phyloP scores from a whole-genome alignment of 176 grass and related monocot species.

The Metroxylon sagu region DNA sequence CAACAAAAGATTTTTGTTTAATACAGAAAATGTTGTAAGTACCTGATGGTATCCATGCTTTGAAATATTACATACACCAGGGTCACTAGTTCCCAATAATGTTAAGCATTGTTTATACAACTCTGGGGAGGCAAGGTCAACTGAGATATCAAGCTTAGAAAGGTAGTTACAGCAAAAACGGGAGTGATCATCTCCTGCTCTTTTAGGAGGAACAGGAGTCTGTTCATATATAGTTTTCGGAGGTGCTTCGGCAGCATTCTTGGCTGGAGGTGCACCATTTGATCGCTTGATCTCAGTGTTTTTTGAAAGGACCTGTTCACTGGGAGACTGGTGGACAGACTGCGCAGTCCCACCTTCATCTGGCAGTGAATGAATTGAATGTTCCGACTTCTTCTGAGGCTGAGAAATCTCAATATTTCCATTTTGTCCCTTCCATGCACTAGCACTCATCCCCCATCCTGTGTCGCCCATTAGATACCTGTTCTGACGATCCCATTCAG shows the following conservation, averaged over 20 bases:
- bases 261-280: constrained; percentile 8
- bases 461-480: background rate
- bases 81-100: constrained; percentile 4
- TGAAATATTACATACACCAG: background rate
- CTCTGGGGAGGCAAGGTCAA: constrained; percentile 19
- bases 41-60: constrained; percentile 21
- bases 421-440: background rate
- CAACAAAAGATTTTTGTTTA: background rate
- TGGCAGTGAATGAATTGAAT: constrained; percentile 5
- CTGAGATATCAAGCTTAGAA: constrained; percentile 24
- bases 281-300: constrained; percentile 15
- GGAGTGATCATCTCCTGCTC: constrained; percentile 6
- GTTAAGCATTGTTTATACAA: constrained; percentile 24
- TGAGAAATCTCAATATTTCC: constrained; percentile 6
- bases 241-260: constrained; percentile 8
- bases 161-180: constrained; percentile 27
- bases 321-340: constrained; percentile 5
- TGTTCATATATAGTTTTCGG: constrained; percentile 6
- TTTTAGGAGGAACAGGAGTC: constrained; percentile 8
- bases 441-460: background rate
- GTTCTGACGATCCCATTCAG: constrained; percentile 3
- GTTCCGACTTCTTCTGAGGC: background rate
- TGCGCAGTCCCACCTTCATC: constrained; percentile 10
- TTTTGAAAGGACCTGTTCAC: background rate
- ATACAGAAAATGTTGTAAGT: constrained; percentile 12